Evolutionary conservation across 352 stramenopile genomes (phyloP).

Genomic region (Thalassiosira exigua): DNA sequence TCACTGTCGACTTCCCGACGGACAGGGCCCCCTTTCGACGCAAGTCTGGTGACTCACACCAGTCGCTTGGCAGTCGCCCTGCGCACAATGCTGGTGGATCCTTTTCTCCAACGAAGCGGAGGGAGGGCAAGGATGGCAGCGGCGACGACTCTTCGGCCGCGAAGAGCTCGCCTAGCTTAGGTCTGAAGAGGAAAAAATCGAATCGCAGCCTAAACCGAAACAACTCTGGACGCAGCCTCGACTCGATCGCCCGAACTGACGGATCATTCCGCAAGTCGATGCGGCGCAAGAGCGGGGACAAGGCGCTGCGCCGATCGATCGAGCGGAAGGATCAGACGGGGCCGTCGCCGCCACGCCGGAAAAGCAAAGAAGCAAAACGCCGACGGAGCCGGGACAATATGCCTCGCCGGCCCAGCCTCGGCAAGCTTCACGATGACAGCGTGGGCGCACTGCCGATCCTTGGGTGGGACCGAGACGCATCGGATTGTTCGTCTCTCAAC

Average conservation of each 20-base stretch:
- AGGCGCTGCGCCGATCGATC: not conserved
- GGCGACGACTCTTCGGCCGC: no score
- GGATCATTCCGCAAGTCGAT: not conserved
- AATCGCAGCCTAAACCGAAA: no score
- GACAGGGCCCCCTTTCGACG: not conserved
- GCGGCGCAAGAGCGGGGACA: not conserved
- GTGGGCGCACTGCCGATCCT: not conserved
- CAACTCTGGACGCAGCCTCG: no score
- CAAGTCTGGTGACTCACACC: not conserved
- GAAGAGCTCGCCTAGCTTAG: no score
- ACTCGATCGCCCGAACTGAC: no score
- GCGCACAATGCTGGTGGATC: no score
- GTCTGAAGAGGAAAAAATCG: no score
- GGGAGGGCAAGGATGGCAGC: no score
- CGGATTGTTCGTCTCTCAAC: no score
- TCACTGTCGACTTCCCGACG: not conserved
- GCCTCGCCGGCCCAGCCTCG: not conserved
- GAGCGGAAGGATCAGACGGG: not conserved
- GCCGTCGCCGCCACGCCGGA: not conserved
- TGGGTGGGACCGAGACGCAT: not conserved
- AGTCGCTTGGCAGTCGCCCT: no score
- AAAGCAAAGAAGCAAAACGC: not conserved
- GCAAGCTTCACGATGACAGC: not conserved
- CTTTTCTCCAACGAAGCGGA: no score
- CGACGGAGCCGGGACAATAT: not conserved